These are phyloP conservation scores for Pythium folliculosum DNA, from an alignment of 352 stramenopile species.

Conservation along the genomic window DNA sequence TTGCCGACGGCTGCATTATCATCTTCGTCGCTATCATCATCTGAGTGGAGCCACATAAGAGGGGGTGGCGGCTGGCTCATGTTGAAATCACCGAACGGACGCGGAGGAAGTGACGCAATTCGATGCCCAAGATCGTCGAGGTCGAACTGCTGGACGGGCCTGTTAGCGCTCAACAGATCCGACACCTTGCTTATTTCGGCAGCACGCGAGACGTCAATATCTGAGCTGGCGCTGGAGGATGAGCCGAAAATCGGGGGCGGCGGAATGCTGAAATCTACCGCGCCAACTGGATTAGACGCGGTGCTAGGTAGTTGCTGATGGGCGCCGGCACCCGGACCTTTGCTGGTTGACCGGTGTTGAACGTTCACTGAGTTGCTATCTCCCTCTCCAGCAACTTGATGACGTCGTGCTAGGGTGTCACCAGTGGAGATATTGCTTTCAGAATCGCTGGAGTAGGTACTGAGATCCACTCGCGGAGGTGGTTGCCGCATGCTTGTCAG, in stretches of 20 bases:
- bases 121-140: constrained; percentile 29
- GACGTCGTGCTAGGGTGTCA: neutral
- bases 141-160: constrained; percentile 8
- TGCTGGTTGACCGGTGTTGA: neutral
- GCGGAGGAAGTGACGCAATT: constrained; percentile 35
- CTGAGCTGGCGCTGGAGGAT: neutral
- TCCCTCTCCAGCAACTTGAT: neutral
- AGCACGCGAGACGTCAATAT: neutral
- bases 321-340: neutral
- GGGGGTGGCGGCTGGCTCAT: constrained; percentile 51
- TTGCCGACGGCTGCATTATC: neutral
- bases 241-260: constrained; percentile 8
- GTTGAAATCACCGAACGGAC: constrained; percentile 40
- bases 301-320: neutral
- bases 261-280: constrained; percentile 12
- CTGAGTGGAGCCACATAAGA: constrained; percentile 21
- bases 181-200: neutral
- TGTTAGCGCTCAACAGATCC: neutral
- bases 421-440: neutral
- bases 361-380: neutral
- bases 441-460: constrained; percentile 12
- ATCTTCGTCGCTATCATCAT: neutral
- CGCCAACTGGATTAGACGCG: neutral
- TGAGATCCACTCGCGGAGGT: constrained; percentile 19
- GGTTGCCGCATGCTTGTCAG: constrained; percentile 42